A percentile compares a stretch with the other conserved stretches of the same genome.
These are phyloP conservation scores for Podospora anserina DNA, from an alignment of 495 filamentous ascomycete species.

Conservation along the genomic window DNA sequence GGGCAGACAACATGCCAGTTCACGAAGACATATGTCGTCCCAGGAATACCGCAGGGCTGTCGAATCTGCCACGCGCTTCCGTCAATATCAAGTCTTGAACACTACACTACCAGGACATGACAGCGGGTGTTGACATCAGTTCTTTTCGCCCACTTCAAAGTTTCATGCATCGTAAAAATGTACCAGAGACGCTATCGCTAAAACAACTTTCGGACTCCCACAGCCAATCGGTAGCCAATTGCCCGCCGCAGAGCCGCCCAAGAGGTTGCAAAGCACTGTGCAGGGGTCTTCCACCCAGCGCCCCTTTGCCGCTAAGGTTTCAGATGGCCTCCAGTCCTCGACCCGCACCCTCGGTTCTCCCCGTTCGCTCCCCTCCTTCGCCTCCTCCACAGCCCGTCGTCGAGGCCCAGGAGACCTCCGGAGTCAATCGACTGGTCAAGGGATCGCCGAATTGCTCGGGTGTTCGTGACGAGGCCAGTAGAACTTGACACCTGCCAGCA, in stretches of 20 bases:
- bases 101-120: neutral
- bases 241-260: conserved; percentile 16
- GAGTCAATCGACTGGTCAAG: neutral
- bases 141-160: neutral
- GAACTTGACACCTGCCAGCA: neutral
- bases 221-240: conserved; percentile 13
- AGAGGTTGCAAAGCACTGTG: conserved; percentile 7
- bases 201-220: neutral
- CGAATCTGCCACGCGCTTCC: too few species aligned
- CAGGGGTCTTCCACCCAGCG: neutral
- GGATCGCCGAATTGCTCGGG: neutral
- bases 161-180: neutral
- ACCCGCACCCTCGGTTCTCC: conserved; percentile 1
- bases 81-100: neutral
- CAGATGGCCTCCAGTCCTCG: conserved; percentile 18
- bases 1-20: neutral
- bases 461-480: neutral
- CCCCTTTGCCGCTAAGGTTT: conserved; percentile 29
- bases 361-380: neutral
- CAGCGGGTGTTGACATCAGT: neutral
- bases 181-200: neutral
- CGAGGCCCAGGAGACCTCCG: neutral
- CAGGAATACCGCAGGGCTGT: neutral
- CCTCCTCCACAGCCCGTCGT: neutral
- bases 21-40: neutral